Evolutionary conservation across 2,329 filamentous ascomycete species (phyloP), one percentile per base, ranked within the genome.

Genomic region (Lecanicillium sp.): DNA sequence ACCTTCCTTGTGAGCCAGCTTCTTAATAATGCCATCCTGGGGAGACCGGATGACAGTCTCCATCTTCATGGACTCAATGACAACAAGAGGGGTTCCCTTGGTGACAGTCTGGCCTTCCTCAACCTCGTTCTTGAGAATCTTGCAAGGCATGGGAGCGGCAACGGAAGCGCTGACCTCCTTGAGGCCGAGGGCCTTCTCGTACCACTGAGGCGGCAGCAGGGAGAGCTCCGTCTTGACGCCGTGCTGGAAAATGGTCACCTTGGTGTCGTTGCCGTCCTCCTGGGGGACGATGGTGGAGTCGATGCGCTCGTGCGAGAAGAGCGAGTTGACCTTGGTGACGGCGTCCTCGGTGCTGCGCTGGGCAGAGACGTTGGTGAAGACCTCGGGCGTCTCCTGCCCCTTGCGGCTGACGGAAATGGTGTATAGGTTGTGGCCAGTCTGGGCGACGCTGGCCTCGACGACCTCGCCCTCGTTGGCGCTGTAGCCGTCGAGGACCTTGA

Each of bases 111-210:
- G 81, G 0, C 93, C 93, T 57, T 89, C 89, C 23, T 76, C 69
- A 0, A 96, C 89, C 65, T 95, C 87, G 40, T 96, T 93, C 55
- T 88, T 82, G 52, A 98, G 70, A 21, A 98, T 85, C 70, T 97
- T 97, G 69, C 93, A 97, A 2, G 93, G 93, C 93, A 98, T 98
- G 0, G 93, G 93, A 19, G 93, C 89, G 20, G 87, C 75, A 2
- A 97, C 89, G 45, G 86, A 93, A 51, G 91, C 90, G 6, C 83
- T 75, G 0, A 78, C 77, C 60, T 95, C 88, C 63, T 88, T 90
- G 53, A 87, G 70, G 0, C 91, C 90, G 7, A 96, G 73, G 0
- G 89, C 90, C 67, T 94, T 91, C 58, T 90, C 87, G 50, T 86
- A 85, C 90, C 90, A 98, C 37, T 74, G 73, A 0, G 91, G 90